Base-by-base conservation (phyloP, 192 early-diverging fungal genomes). In the Paraglomus brasilianum region DNA sequence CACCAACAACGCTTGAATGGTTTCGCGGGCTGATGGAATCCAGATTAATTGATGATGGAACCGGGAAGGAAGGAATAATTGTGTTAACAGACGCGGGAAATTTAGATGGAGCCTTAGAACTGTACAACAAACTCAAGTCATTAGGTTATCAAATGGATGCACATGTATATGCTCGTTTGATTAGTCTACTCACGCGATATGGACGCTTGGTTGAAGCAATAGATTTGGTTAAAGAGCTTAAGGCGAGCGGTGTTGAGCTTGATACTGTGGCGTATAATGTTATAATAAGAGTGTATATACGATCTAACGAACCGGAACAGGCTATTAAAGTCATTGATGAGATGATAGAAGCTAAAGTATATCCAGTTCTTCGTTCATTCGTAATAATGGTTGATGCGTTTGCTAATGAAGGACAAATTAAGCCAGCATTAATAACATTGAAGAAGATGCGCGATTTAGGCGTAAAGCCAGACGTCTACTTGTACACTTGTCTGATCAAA, bases 141-240 rank as follows among this genome's bases (percentile, higher is more conserved):
- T 50, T 61, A 44, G 53, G 74, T 8, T 70, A 76, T 11, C 49
- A 53, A 6, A 55, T 66, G 5, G 66, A 74, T 46, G 13, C 53
- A 24, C 68, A 71, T 42, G 48, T 60, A 38, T 74, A 73, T 71
- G 70, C 66, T 38, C 53, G 70, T 1, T 52, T 81, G 21, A 76
- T 81, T 45, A 66, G 77, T 44, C 69, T 74, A 42, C 59, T 77
- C 2, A 74, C 69, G 36, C 69, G 69, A 53, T 22, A 44, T 11
- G 75, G 72, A 15, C 60, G 69, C n/a, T 13, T 81, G 15, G 53
- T 69, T 36, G 46, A 69, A 15, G 59, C 77, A n/a, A 63, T 53
- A 59, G 66, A 70, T n/a, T 15, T 81, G 24, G 53, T 79, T 15
- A 24, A 79, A 21, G 77, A 72, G 47, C 63, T 79, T 58, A 50